Evolutionary conservation across 2,329 filamentous ascomycete genomes (phyloP).

Genomic region (Rhinocladiella similis): DNA sequence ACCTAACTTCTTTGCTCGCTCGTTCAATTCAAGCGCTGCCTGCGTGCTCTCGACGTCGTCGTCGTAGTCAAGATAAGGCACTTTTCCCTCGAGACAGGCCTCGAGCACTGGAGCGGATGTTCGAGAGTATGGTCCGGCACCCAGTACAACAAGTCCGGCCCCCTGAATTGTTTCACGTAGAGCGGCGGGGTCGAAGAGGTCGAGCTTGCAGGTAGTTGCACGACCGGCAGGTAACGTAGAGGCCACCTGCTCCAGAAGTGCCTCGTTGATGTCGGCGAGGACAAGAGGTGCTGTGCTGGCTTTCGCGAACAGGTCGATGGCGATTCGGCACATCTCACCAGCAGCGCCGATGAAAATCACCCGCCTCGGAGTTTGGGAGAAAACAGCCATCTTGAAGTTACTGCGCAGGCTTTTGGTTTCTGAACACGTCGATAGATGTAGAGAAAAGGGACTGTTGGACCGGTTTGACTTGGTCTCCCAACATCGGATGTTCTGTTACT

Average conservation of each 20-base stretch:
- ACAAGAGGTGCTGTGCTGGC: slow-evolving; percentile 3
- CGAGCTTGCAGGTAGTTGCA: background rate
- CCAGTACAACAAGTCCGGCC: slow-evolving; percentile 3
- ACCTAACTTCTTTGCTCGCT: background rate
- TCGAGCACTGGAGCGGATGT: slow-evolving; percentile 5
- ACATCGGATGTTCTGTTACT: too few relatives aligned
- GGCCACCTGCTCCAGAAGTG: background rate
- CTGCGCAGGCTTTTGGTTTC: too few relatives aligned
- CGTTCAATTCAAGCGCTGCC: slow-evolving; percentile 3
- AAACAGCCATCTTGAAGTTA: background rate
- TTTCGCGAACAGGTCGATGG: slow-evolving; percentile 5
- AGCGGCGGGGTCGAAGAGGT: slow-evolving; percentile 7
- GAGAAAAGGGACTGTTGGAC: too few relatives aligned
- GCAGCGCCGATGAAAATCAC: slow-evolving; percentile 11
- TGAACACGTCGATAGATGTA: too few relatives aligned
- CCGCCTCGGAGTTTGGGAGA: background rate
- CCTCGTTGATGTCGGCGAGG: slow-evolving; percentile 9
- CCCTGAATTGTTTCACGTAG: slow-evolving; percentile 4
- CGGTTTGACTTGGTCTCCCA: too few relatives aligned
- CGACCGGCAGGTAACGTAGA: background rate
- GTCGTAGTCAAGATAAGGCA: slow-evolving; percentile 9
- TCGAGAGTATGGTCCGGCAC: slow-evolving; percentile 8
- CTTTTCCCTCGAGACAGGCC: slow-evolving; percentile 2
- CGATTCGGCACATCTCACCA: slow-evolving; percentile 9
- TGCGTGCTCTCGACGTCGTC: slow-evolving; percentile 5